phyloP scores from a whole-genome alignment of 345 rosid genomes.

The Lumnitzera littorea region DNA sequence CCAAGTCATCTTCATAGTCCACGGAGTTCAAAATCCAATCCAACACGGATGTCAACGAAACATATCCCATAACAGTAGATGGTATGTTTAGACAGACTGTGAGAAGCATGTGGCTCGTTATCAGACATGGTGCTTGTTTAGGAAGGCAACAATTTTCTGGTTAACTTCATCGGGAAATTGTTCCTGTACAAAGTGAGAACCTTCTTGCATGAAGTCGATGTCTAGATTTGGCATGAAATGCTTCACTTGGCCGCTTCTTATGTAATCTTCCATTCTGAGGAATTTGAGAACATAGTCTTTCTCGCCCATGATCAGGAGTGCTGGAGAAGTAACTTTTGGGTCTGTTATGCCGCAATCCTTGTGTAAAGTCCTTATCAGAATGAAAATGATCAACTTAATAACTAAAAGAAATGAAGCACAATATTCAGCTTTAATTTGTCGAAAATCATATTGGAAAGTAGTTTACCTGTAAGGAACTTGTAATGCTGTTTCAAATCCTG shows the following conservation, averaged over 20 bases:
- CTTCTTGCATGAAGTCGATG: slow-evolving; percentile 19
- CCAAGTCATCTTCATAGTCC: not conserved
- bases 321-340: slow-evolving; percentile 21
- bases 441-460: not conserved
- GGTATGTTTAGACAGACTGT: too few relatives aligned
- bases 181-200: slow-evolving; percentile 35
- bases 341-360: slow-evolving; percentile 7
- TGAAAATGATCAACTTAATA: not conserved
- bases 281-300: slow-evolving; percentile 27
- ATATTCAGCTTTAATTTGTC: not conserved
- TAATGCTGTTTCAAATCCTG: slow-evolving; percentile 34
- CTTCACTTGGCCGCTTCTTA: slow-evolving; percentile 21
- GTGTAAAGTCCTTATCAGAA: slow-evolving; percentile 2
- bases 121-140: slow-evolving; percentile 15
- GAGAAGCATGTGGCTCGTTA: not conserved
- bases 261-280: slow-evolving; percentile 22
- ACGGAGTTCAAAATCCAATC: not conserved
- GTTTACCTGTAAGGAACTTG: slow-evolving; percentile 43
- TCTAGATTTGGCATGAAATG: slow-evolving; percentile 33
- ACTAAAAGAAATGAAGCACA: not conserved
- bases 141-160: slow-evolving; percentile 22
- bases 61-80: not conserved
- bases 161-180: slow-evolving; percentile 29
- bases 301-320: slow-evolving; percentile 30
- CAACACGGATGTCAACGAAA: not conserved